Base-by-base conservation (phyloP, 768 basidiomycete species). In the Serendipita indica region DNA sequence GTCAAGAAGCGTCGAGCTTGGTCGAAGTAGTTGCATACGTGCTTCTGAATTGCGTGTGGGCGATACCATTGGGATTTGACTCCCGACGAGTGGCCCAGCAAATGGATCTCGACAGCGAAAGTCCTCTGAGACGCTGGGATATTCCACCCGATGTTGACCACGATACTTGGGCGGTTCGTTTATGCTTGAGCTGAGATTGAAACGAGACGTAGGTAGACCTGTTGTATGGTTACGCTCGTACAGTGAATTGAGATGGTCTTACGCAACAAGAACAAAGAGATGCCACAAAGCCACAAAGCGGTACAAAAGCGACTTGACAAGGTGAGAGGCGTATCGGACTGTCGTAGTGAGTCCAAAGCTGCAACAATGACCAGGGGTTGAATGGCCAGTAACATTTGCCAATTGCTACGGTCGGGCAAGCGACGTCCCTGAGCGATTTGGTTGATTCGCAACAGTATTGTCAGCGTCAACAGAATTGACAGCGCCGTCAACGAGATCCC, bases 61-160 rank as follows among this genome's bases (percentile, higher is more conserved):
- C 49, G 49, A 54, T 54, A 32, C 22, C 49, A 54, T 54, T 3
- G 49, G 30, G 30, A 22, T 54, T 10, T 54, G 7, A 22, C 41
- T 43, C 41, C 18, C 7, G 14, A 28, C 49, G 10, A 54, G 22
- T 10, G 49, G 49, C 30, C 49, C 49, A 10, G 49, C 49, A 27
- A 54, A 54, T 10, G 49, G 49, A 30, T 54, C 49, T 7, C 22
- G 49, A 54, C 30, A 27, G 20, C 30, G 49, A 54, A 54, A 54
- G 30, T 54, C 49, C 30, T 54, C 49, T 6, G 49, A 54, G 10
- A 30, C 49, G 2, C 20, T 22, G 20, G 49, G 49, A 54, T 27
- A 32, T n/a, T 16, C 7, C 20, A 54, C 30, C 7, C 49, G 49
- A 22, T 28, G 49, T 27, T 54, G 20, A n/a, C n/a, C 10, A 37